Evolutionary conservation across 768 basidiomycete genomes (phyloP), one percentile per base, ranked within the genome.

Genomic region (Suillus occidentalis): DNA sequence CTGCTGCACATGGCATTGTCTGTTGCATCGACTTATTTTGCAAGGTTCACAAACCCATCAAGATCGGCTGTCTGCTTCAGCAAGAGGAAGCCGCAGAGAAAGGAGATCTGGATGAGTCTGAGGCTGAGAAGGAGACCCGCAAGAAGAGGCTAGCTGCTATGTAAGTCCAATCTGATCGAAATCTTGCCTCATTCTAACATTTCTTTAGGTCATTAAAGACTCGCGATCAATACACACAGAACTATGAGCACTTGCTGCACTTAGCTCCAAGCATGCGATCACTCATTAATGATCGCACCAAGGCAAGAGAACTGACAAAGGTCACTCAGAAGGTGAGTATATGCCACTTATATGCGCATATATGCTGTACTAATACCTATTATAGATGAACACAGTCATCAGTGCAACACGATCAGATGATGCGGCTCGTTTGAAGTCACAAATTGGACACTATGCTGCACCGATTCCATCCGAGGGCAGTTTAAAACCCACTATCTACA

Each of bases 361-460:
- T 34, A 34, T 34, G 34, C 34, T 34, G 34, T 34, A 34, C 34
- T 34, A 34, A 34, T 5, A 34, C 34, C 34, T 34, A 34, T 34
- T 34, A 34, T 22, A 66, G 62, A 63, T 66, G 47, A 57, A 63
- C 13, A 18, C 37, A 9, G 37, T 28, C 5, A 63, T 66, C 10
- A 16, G 50, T 18, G 31, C 28, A 2, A 50, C 63, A 1, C 34
- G 43, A 9, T 22, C 43, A 2, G 50, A 56, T 3, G 66, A 67
- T 40, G 6, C 59, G 5, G 20, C 36, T 20, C 4, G 60, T 9
- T 28, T 67, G 31, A 45, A 49, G n/a, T 34, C 52, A 1, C 25
- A 43, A 25, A 39, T 61, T 1, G 39, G 36, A n/a, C 16, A 13
- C 18, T 67, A 67, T 31, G 60, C 53, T 4, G 58, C 60, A 1